A percentile compares a stretch with the other conserved stretches of the same genome.
Evolutionary conservation across 2,329 filamentous ascomycete genomes (phyloP).

Genomic region (Pseudogymnoascus sp.): DNA sequence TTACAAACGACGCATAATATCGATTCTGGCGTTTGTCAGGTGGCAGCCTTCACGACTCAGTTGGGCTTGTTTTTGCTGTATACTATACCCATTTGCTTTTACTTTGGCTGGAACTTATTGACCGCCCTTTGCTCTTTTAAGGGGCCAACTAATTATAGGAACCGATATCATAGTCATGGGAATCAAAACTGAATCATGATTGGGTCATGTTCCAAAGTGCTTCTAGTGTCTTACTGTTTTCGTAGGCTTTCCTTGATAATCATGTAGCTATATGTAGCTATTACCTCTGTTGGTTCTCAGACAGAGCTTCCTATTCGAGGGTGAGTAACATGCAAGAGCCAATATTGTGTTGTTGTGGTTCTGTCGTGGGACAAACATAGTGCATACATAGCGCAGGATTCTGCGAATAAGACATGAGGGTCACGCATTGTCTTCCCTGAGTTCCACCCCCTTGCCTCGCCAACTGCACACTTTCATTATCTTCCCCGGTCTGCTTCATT

Average conservation of each 20-base stretch:
- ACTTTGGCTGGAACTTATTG: neutral
- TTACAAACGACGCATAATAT: neutral
- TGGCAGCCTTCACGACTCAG: neutral
- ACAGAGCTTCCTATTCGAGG: neutral
- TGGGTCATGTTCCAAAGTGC: neutral
- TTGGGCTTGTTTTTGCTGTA: neutral
- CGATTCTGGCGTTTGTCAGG: neutral
- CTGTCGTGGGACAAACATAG: neutral
- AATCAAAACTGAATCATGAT: neutral
- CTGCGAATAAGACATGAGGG: neutral
- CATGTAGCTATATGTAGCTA: neutral
- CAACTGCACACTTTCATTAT: neutral
- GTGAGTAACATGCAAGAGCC: neutral
- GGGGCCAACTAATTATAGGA: neutral
- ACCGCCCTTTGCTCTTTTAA: neutral
- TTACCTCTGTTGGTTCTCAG: neutral
- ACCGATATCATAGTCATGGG: neutral
- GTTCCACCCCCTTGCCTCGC: neutral
- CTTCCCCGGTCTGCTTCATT: neutral
- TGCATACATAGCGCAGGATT: neutral
- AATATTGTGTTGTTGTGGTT: neutral
- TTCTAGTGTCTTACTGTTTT: neutral
- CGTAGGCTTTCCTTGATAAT: neutral
- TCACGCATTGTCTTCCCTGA: neutral
- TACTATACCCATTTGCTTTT: constrained; percentile 9